A percentile compares a stretch with the other conserved stretches of the same genome.
Evolutionary conservation across 805 yeast genomes (phyloP).

Genomic region (Schwanniomyces pseudopolymorphus): DNA sequence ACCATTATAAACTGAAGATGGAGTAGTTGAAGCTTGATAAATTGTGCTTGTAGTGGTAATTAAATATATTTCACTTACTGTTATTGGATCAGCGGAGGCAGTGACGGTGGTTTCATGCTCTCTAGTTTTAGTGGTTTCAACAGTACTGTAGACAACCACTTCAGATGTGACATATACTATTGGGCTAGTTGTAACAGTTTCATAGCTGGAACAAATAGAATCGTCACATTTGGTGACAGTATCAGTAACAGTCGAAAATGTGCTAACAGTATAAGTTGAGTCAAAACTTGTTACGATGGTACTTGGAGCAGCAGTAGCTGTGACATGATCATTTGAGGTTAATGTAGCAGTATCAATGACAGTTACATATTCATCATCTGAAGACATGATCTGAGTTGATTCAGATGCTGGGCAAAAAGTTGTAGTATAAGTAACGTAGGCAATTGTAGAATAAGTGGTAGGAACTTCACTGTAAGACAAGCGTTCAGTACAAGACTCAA

Average conservation of each 20-base stretch:
- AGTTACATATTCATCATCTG: not conserved
- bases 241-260: not conserved
- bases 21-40: constrained; percentile 24
- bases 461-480: constrained; percentile 9
- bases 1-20: constrained; percentile 18
- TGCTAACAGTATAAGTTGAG: not conserved
- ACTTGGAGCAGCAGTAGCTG: not conserved
- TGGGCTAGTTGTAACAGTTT: not conserved
- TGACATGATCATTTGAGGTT: not conserved
- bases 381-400: not conserved
- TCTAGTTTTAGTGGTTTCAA: not conserved
- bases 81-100: not conserved
- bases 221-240: not conserved
- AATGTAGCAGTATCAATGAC: not conserved
- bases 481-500: constrained; percentile 11
- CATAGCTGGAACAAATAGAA: not conserved
- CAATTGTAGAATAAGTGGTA: constrained; percentile 14
- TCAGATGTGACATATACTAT: not conserved
- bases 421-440: constrained; percentile 11
- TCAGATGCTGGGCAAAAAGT: not conserved
- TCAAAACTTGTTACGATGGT: not conserved
- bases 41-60: constrained; percentile 29
- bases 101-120: not conserved
- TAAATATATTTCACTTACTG: constrained; percentile 13
- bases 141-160: not conserved